Conservation (phyloP, 768 basidiomycete genomes). For the Rossbeevera mucosa region DNA sequence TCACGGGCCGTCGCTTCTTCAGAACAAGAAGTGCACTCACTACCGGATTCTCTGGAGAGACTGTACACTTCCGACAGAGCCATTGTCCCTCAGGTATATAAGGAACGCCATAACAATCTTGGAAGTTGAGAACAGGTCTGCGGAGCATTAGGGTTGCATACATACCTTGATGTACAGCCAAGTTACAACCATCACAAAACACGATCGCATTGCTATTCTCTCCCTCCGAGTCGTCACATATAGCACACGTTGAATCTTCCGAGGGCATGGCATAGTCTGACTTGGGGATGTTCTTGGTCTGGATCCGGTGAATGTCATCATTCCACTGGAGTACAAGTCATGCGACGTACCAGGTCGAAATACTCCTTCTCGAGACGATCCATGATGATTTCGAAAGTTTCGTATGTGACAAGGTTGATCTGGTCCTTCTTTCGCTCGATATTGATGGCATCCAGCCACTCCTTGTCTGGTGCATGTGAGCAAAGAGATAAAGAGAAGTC, state of each 20-base stretch:
- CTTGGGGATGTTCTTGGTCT: constrained; percentile 95
- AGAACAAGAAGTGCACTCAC: constrained; percentile 42
- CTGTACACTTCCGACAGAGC: constrained; percentile 97
- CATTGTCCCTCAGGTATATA: constrained; percentile 99
- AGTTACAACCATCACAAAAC: constrained; percentile 97
- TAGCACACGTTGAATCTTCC: constrained; percentile 94
- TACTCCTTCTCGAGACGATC: constrained; percentile 98
- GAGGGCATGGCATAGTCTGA: constrained; percentile 81
- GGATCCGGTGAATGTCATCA: constrained; percentile 2
- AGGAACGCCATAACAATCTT: constrained; percentile 98
- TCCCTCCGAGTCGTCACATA: constrained; percentile 97
- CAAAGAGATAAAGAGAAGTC: not conserved
- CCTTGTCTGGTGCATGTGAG: constrained; percentile 58
- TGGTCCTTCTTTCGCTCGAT: constrained; percentile 74
- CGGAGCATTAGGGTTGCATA: not conserved
- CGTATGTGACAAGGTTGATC: constrained; percentile 67
- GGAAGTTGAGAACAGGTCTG: constrained; percentile 6
- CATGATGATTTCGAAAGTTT: constrained; percentile 94
- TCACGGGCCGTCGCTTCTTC: not conserved
- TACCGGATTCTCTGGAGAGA: constrained; percentile 94
- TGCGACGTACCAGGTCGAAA: constrained; percentile 79
- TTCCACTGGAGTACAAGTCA: not conserved
- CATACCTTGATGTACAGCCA: constrained; percentile 98
- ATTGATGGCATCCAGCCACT: constrained; percentile 90
- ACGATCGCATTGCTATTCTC: constrained; percentile 99